phyloP scores from a whole-genome alignment of 1,284 basidiomycete genomes.

The Malassezia nana region DNA sequence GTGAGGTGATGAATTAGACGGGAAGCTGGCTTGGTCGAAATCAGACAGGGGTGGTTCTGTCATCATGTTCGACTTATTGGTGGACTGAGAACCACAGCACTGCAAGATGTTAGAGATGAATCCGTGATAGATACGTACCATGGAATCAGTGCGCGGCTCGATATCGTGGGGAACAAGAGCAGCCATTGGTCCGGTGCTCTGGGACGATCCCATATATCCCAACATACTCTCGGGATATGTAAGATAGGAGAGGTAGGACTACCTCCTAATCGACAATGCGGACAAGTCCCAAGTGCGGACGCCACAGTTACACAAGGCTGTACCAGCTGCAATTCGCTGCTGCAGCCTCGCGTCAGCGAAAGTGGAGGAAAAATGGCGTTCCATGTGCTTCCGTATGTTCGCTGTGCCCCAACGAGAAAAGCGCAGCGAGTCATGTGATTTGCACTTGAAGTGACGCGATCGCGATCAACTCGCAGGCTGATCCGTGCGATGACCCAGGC shows the following conservation, averaged over 20 bases:
- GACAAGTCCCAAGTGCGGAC: background rate
- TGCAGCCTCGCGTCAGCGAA: slow-evolving; percentile 3
- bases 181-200: background rate
- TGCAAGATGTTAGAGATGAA: background rate
- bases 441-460: slow-evolving; percentile 13
- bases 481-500: slow-evolving; percentile 22
- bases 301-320: background rate
- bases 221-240: background rate
- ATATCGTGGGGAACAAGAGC: background rate
- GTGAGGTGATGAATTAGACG: background rate
- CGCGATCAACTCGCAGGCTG: slow-evolving; percentile 18
- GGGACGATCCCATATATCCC: background rate
- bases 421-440: slow-evolving; percentile 1
- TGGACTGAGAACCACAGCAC: background rate
- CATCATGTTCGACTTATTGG: background rate
- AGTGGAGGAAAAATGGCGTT: background rate
- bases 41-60: background rate
- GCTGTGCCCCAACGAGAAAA: slow-evolving; percentile 17
- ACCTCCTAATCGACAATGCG: background rate
- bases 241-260: background rate
- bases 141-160: background rate
- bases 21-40: background rate
- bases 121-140: background rate
- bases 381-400: background rate
- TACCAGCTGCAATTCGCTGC: background rate